phyloP scores from a whole-genome alignment of 1,284 basidiomycete species.

The Cystobasidiaceae sp. region DNA sequence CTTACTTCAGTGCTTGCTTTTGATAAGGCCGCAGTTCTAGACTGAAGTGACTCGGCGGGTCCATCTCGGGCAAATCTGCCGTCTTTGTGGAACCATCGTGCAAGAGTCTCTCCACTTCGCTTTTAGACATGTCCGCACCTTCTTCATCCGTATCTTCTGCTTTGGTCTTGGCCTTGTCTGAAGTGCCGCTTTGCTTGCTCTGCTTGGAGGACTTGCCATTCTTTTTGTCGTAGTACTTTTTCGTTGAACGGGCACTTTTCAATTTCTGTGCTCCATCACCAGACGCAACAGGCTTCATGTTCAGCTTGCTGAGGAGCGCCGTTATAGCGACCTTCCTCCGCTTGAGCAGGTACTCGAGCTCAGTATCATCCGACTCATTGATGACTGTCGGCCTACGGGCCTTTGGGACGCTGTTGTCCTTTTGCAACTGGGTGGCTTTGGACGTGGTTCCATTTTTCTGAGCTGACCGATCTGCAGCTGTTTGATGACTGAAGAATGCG shows the following conservation, averaged over 20 bases:
- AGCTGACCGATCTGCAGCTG: not conserved
- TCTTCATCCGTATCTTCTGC: conserved; percentile 34
- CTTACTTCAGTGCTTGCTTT: conserved; percentile 71
- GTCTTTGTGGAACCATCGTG: conserved; percentile 71
- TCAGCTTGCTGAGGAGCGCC: conserved; percentile 1
- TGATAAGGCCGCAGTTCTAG: conserved; percentile 78
- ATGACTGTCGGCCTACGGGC: not conserved
- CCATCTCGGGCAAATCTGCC: conserved; percentile 72
- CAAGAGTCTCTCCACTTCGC: conserved; percentile 38
- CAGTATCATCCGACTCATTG: conserved; percentile 20
- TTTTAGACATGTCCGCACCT: conserved; percentile 37
- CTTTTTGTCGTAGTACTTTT: conserved; percentile 14
- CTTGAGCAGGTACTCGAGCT: conserved; percentile 1
- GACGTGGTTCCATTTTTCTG: not conserved
- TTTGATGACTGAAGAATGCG: conserved; percentile 16
- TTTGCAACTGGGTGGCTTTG: not conserved
- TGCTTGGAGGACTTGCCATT: too few species aligned
- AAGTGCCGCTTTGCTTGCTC: not conserved
- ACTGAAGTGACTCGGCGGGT: conserved; percentile 72
- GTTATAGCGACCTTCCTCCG: conserved; percentile 10
- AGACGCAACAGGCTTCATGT: conserved; percentile 6
- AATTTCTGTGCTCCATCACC: conserved; percentile 7
- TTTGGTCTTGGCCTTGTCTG: conserved; percentile 18
- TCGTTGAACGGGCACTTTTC: not conserved
- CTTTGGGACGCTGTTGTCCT: not conserved